Evolutionary conservation across 2,329 filamentous ascomycete species (phyloP).

Genomic region (Verticillium longisporum): DNA sequence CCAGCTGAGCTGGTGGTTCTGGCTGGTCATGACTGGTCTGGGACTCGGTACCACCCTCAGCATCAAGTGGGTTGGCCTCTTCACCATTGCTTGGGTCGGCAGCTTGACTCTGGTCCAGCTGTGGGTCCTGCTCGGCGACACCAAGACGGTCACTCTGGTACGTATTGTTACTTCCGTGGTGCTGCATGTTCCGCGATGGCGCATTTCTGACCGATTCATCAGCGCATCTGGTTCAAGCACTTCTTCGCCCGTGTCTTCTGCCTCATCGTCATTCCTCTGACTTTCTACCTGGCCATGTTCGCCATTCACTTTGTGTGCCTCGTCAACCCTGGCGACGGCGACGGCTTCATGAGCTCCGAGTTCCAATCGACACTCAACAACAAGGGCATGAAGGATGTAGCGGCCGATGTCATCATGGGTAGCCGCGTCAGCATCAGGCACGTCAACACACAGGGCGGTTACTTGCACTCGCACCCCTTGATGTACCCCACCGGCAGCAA

Average conservation of each 20-base stretch:
- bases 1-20: slow-evolving; percentile 93
- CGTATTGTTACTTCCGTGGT: slow-evolving; percentile 17
- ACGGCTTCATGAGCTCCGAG: slow-evolving; percentile 99
- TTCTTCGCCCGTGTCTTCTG: slow-evolving; percentile 87
- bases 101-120: slow-evolving; percentile 84
- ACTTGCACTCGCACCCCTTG: slow-evolving; percentile 90
- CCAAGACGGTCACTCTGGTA: slow-evolving; percentile 73
- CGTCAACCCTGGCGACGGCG: slow-evolving; percentile 90
- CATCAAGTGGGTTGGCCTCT: slow-evolving; percentile 98
- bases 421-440: slow-evolving; percentile 83
- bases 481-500: slow-evolving; percentile 98
- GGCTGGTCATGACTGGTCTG: slow-evolving; percentile 80
- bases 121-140: slow-evolving; percentile 90
- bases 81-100: slow-evolving; percentile 98
- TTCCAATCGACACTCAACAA: slow-evolving; percentile 97
- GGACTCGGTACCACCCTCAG: slow-evolving; percentile 85
- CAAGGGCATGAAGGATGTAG: slow-evolving; percentile 92
- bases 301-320: slow-evolving; percentile 93
- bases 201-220: slow-evolving; percentile 10
- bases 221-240: slow-evolving; percentile 86
- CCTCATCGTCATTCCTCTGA: slow-evolving; percentile 78
- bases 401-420: slow-evolving; percentile 85
- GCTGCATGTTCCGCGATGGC: not conserved
- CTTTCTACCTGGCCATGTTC: slow-evolving; percentile 96
- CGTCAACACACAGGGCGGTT: slow-evolving; percentile 95